Conservation (phyloP, 768 basidiomycete genomes). For the Hypholoma fasciculare region DNA sequence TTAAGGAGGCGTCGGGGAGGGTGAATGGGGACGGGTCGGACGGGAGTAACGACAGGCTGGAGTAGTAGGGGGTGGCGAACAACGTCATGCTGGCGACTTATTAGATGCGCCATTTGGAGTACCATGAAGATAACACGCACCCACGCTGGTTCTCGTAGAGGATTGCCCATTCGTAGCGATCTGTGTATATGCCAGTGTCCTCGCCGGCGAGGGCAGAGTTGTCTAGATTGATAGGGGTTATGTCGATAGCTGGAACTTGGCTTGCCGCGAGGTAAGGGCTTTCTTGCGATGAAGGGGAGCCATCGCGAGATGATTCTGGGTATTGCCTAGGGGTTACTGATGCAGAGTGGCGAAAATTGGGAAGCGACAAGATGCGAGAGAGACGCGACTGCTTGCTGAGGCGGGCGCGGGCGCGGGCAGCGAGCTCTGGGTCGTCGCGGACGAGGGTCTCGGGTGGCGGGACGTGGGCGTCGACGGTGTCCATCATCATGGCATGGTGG, state of each 20-base stretch:
- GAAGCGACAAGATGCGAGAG: conserved; percentile 33
- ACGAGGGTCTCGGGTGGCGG: conserved; percentile 40
- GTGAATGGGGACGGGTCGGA: conserved; percentile 77
- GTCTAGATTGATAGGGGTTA: conserved; percentile 33
- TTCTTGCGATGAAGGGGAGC: neutral
- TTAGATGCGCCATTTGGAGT: conserved; percentile 4
- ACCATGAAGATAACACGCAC: conserved; percentile 35
- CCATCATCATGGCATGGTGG: conserved; percentile 12
- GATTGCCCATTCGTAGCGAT: conserved; percentile 74
- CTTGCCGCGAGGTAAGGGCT: neutral
- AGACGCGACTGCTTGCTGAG: conserved; percentile 33
- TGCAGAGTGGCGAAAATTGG: conserved; percentile 10
- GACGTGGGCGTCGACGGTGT: conserved; percentile 10
- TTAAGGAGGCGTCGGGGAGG: conserved; percentile 41
- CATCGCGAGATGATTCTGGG: neutral
- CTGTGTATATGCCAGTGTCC: conserved; percentile 30
- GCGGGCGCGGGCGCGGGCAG: conserved; percentile 48
- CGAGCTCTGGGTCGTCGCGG: conserved; percentile 36
- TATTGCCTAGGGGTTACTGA: neutral
- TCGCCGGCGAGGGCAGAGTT: conserved; percentile 20
- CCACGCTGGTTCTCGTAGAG: conserved; percentile 86
- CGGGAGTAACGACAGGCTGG: conserved; percentile 66
- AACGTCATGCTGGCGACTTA: conserved; percentile 48
- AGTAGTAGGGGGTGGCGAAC: conserved; percentile 76
- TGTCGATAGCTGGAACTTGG: neutral